phyloP scores from a whole-genome alignment of 2,329 filamentous ascomycete genomes.

The Tolypocladium cylindrosporum region DNA sequence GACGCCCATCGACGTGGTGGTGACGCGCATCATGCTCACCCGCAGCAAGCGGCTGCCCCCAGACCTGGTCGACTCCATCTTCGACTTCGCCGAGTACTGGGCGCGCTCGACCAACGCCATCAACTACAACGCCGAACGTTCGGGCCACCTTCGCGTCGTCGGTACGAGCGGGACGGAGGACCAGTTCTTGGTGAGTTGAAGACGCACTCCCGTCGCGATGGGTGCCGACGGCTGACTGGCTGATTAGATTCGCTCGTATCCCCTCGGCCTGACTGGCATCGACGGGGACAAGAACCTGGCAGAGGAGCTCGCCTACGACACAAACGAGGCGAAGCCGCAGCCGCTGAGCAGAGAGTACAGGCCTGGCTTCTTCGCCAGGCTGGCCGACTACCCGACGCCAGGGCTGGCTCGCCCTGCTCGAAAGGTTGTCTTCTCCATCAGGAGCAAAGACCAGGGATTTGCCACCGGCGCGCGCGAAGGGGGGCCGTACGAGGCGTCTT shows the following conservation, averaged over 20 bases:
- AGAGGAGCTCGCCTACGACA: constrained; percentile 19
- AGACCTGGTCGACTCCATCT: constrained; percentile 44
- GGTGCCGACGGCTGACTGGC: neutral
- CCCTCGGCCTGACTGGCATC: constrained; percentile 23
- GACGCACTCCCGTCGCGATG: neutral
- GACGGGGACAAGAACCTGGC: constrained; percentile 14
- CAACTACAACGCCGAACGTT: constrained; percentile 14
- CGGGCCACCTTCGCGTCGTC: constrained; percentile 10
- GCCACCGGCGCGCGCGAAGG: constrained; percentile 20
- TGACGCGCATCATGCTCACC: constrained; percentile 37
- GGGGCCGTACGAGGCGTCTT: constrained; percentile 37
- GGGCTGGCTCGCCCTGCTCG: constrained; percentile 39
- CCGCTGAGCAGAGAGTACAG: constrained; percentile 17
- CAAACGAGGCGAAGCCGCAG: constrained; percentile 15
- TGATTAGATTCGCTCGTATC: constrained; percentile 25
- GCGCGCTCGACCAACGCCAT: constrained; percentile 32
- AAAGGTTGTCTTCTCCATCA: constrained; percentile 51
- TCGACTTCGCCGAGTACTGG: constrained; percentile 56
- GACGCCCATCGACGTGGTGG: constrained; percentile 35
- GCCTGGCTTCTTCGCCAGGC: constrained; percentile 16
- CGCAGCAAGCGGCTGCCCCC: constrained; percentile 34
- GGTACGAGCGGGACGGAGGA: constrained; percentile 16
- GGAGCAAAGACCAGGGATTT: constrained; percentile 51
- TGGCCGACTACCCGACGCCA: constrained; percentile 29
- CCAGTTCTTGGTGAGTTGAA: constrained; percentile 21